Evolutionary conservation across 2,329 filamentous ascomycete species (phyloP), one percentile per base, ranked within the genome.

Genomic region (Fusarium acutatum): DNA sequence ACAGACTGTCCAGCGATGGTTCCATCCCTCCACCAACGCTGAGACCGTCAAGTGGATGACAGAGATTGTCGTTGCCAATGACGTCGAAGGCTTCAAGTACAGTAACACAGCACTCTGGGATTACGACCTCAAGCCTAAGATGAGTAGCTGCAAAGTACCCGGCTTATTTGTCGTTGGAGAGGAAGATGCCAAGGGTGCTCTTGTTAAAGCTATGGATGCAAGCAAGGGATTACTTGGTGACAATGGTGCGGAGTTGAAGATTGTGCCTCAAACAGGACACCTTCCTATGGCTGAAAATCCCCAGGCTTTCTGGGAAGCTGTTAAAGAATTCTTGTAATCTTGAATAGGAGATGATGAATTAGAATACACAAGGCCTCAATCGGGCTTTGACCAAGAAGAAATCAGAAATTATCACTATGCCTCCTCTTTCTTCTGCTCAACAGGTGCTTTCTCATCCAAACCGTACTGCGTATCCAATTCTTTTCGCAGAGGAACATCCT

Each of bases 201-300:
- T 97, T 60, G 93, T 93, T 0, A 91, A 91, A 83, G 92, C 92
- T 8, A 97, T 97, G 94, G 90, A 92, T 60, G 90, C 90, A 20
- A 94, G 95, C 87, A 89, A 87, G 61, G 86, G 82, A 0, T 80
- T 84, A 24, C 80, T 94, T 46, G 91, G 92, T 0, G 80, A 84
- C 15, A 79, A 81, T 0, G 89, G 88, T 0, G 88, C 87, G 0
- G 86, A 89, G 66, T 86, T 95, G 73, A 89, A 87, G 79, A 81
- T 93, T 64, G 88, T 97, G 15, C 88, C 93, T 0, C 84, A 87
- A 14, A 90, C 94, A 0, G 94, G 94, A 0, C 94, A 97, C 84
- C 82, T 97, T 77, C 94, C 94, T 1, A 97, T 97, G 93, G 91
- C 91, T 53, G 94, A 97, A 82, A 88, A 90, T 73, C 91, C 93